Percentiles rank a stretch among this genome's conserved stretches.
Conservation (phyloP, 306 rosid genomes). For the Luffa acutangula region DNA sequence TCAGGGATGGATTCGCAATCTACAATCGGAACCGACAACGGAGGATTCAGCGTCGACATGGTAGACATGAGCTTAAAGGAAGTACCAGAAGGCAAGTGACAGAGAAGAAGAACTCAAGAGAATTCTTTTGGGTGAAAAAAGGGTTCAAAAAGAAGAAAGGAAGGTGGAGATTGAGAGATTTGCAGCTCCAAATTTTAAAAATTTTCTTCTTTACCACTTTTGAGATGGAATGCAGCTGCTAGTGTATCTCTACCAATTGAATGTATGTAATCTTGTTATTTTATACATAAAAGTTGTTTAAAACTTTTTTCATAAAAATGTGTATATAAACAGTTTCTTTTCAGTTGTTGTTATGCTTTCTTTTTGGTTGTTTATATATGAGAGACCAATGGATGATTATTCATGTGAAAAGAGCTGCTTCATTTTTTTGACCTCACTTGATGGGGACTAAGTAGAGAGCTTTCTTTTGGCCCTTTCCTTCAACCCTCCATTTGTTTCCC, state of each 20-base stretch:
- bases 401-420: background rate
- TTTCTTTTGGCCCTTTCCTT: background rate
- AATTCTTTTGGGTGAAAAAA: background rate
- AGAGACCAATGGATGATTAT: constrained; percentile 6
- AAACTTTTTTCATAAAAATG: constrained; percentile 30
- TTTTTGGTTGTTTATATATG: background rate
- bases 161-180: constrained; percentile 25
- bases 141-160: constrained; percentile 11
- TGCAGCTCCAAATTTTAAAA: constrained; percentile 26
- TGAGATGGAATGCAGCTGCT: constrained; percentile 24
- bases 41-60: constrained; percentile 52
- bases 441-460: background rate
- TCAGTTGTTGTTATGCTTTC: constrained; percentile 37
- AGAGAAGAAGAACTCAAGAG: background rate
- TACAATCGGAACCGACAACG: constrained; percentile 53
- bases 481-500: background rate
- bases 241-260: constrained; percentile 32
- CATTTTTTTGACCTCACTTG: background rate
- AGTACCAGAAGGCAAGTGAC: constrained; percentile 66
- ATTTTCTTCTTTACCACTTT: constrained; percentile 34
- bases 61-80: constrained; percentile 87
- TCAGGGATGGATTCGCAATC: constrained; percentile 81
- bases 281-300: constrained; percentile 51
- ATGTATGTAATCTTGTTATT: constrained; percentile 74
- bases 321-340: constrained; percentile 69